Base-by-base conservation (phyloP, 2,329 filamentous ascomycete genomes). In the Botrytis hyacinthi region DNA sequence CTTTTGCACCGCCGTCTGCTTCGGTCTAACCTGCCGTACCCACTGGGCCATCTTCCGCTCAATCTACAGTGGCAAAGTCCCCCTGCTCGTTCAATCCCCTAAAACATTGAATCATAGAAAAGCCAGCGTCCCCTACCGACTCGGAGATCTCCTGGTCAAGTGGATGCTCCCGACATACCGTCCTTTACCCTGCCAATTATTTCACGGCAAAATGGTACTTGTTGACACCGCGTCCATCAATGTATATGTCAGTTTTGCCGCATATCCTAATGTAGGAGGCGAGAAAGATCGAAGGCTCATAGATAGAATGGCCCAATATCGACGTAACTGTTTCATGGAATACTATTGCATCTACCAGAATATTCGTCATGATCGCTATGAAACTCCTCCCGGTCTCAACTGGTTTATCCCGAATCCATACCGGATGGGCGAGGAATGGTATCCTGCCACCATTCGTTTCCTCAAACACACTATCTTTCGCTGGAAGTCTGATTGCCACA, bases 331-430 rank as follows among this genome's bases (percentile, higher is more conserved):
- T 16, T 54, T 67, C 7, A 1, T 4, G 0, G 2, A 3, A 1
- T n/a, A 29, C 37, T n/a, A 48, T 10, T 4, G 20, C 0, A n/a
- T 65, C 29, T 66, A n/a, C 1, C 10, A 62, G 4, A 10, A n/a
- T 12, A 8, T 22, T 32, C 16, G 2, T 8, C 9, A 14, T 22
- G 18, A 1, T 26, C 5, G 5, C 26, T n/a, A 2, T 4, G 1
- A 0, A 2, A 14, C 0, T 1, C 32, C 20, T 6, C 10, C 0
- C 16, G 32, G 32, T 16, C 5, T 67, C 0, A 16, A 4, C 0
- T 67, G 46, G 35, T n/a, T n/a, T 29, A 16, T 54, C 2, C 65
- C 65, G 20, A 54, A 54, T 4, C 65, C 65, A 0, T 67, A 3
- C 26, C 6, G 26, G 2, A 67, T 67, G 65, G 65, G 65, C 8